A percentile compares a stretch with the other conserved stretches of the same genome.
phyloP scores from a whole-genome alignment of 1,139 yeast genomes.

The Arxiozyma slooffiae region DNA sequence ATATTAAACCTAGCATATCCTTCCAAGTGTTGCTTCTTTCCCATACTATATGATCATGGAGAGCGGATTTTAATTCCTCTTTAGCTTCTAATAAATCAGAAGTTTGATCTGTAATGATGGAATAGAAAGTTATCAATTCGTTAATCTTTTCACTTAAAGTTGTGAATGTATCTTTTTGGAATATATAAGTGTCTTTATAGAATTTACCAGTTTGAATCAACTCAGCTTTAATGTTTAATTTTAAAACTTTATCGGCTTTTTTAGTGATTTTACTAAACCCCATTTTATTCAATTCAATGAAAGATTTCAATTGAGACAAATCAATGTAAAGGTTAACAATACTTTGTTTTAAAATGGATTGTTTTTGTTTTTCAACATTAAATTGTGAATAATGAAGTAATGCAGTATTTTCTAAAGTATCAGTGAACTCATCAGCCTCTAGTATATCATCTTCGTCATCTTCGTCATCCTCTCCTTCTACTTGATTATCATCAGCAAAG shows the following conservation, averaged over 20 bases:
- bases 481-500: not conserved
- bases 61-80: conserved; percentile 45
- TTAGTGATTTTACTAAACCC: conserved; percentile 62
- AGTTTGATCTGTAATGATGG: conserved; percentile 31
- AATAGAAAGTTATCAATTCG: conserved; percentile 41
- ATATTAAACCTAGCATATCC: conserved; percentile 57
- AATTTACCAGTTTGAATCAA: conserved; percentile 37
- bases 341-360: conserved; percentile 47
- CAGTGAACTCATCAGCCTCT: conserved; percentile 30
- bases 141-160: conserved; percentile 41
- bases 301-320: conserved; percentile 55
- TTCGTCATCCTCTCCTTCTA: conserved; percentile 8
- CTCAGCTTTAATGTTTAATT: conserved; percentile 39
- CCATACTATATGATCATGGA: conserved; percentile 69
- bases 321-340: conserved; percentile 48
- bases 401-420: conserved; percentile 32
- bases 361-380: conserved; percentile 32
- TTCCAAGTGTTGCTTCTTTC: conserved; percentile 67
- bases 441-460: conserved; percentile 26
- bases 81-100: conserved; percentile 24
- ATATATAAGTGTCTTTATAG: conserved; percentile 39
- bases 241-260: conserved; percentile 58
- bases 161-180: conserved; percentile 36
- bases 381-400: conserved; percentile 31
- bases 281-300: conserved; percentile 54